Percentiles rank a stretch among this genome's conserved stretches.
Evolutionary conservation across 306 rosid species (phyloP).

Genomic region (Argentina anserina): DNA sequence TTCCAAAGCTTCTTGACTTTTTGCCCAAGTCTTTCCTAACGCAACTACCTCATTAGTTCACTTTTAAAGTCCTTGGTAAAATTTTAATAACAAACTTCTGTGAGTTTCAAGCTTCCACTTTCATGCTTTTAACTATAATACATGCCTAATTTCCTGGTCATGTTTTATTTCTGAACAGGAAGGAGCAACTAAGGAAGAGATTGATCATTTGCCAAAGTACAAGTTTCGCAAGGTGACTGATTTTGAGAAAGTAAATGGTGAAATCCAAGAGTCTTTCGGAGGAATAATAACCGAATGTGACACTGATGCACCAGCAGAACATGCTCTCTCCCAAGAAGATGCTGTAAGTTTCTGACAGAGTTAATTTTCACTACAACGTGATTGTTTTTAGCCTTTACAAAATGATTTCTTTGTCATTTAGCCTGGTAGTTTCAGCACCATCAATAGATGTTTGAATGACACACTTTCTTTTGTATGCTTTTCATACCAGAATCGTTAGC

Average conservation of each 20-base stretch:
- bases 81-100: not conserved
- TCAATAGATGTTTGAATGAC: not conserved
- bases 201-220: slow-evolving; percentile 73
- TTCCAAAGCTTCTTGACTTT: too few species aligned
- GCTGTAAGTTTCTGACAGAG: slow-evolving; percentile 64
- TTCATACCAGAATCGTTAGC: not conserved
- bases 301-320: slow-evolving; percentile 48
- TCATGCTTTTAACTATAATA: not conserved
- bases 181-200: slow-evolving; percentile 89
- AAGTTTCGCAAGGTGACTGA: slow-evolving; percentile 48
- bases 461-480: not conserved
- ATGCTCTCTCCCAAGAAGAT: slow-evolving; percentile 57
- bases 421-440: not conserved
- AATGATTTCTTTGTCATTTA: not conserved
- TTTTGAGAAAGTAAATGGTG: slow-evolving; percentile 44
- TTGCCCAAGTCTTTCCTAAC: too few species aligned
- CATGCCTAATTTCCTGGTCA: slow-evolving; percentile 22
- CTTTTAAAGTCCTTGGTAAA: not conserved
- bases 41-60: not conserved
- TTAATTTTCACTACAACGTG: not conserved
- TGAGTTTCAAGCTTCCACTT: not conserved
- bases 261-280: slow-evolving; percentile 56
- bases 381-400: not conserved
- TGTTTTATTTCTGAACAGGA: slow-evolving; percentile 46
- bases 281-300: slow-evolving; percentile 71